Conservation (phyloP, 805 yeast genomes). For the Lachancea meyersii region DNA sequence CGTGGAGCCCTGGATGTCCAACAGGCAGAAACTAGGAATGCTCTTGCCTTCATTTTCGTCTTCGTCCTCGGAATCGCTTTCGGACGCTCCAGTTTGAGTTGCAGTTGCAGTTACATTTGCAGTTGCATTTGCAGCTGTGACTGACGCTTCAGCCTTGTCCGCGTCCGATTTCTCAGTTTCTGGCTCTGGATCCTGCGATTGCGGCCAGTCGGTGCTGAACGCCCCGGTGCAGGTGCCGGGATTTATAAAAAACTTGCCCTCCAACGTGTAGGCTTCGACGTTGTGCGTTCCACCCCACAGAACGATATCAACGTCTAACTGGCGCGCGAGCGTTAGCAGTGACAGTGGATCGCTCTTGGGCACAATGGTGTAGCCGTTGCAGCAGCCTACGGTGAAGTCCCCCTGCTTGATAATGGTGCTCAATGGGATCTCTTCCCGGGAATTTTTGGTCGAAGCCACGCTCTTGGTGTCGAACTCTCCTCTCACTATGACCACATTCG, state of each 20-base stretch:
- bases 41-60: constrained; percentile 29
- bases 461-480: constrained; percentile 70
- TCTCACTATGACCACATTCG: constrained; percentile 66
- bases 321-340: constrained; percentile 73
- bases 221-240: constrained; percentile 99
- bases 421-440: constrained; percentile 43
- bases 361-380: constrained; percentile 75
- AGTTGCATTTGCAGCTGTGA: constrained; percentile 18
- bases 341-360: constrained; percentile 87
- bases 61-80: constrained; percentile 21
- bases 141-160: constrained; percentile 28
- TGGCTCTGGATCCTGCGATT: not conserved
- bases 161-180: constrained; percentile 37
- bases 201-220: constrained; percentile 56
- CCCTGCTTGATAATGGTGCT: constrained; percentile 63
- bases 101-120: constrained; percentile 4
- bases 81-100: not conserved
- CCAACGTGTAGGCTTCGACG: constrained; percentile 89
- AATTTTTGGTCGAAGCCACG: constrained; percentile 18
- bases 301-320: constrained; percentile 84
- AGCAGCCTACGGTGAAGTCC: constrained; percentile 70
- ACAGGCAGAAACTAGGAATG: constrained; percentile 82
- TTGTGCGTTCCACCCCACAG: constrained; percentile 91
- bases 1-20: constrained; percentile 75
- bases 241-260: constrained; percentile 87